Evolutionary conservation across 1,284 basidiomycete species (phyloP), one percentile per base, ranked within the genome.

Genomic region (Ganoderma resinaceum): DNA sequence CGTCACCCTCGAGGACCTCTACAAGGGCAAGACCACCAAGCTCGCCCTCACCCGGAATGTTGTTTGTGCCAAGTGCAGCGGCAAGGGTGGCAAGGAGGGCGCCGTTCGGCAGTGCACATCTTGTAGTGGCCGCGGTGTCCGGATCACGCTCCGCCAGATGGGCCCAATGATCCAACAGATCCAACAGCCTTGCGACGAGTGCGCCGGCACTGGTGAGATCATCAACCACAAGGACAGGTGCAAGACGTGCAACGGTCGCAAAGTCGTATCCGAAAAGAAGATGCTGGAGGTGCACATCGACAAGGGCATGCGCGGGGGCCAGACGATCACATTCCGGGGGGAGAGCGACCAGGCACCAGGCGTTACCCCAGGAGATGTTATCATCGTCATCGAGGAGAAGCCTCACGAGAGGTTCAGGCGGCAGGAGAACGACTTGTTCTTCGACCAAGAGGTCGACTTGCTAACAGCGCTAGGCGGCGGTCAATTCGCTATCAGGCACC

Each of bases 81-180:
- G 98, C 74, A 96, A 95, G 79, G 98, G 98, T 67, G 98, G 98
- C 73, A 99, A 99, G 83, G 96, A 98, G 55, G 97, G 97, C 67
- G 93, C 97, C 38, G 96, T 98, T 70, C 90, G 91, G 80, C 80
- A 86, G 60, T 99, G 98, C 82, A 76, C 81, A 61, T 80, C 86
- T 26, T 99, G 98, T 85, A 88, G 86, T 76, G 98, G 98, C 74
- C 95, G 96, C 76, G 98, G 98, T 80, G 84, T 98, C 84, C 95
- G 93, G 81, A 83, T 99, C 76, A 95, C 93, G 67, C 85, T 99
- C 70, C 94, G 98, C 71, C 97, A 99, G 82, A 93, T 98, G 89
- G 98, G 98, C 43, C 98, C 98, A 20, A 99, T 99, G 98, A 96
- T 99, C 76, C 98, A 99, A 83, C 98, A 99, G 83, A 95, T 99